Conservation (phyloP, 2,329 filamentous ascomycete species). For the Shiraia bambusicola region DNA sequence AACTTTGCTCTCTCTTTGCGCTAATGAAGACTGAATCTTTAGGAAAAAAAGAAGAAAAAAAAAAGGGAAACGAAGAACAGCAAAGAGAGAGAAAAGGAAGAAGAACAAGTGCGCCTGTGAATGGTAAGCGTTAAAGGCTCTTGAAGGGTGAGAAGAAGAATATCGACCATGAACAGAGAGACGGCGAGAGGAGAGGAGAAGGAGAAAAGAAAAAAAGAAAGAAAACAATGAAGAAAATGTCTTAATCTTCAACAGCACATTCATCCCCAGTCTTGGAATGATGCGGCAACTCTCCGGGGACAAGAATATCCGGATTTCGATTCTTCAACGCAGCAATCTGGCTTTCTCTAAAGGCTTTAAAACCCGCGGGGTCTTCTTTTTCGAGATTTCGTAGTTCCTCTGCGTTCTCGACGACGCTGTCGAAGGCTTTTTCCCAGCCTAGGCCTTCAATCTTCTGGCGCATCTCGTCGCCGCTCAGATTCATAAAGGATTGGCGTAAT, state of each 20-base stretch:
- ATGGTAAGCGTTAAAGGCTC: too few species aligned
- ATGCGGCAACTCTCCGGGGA: conserved; percentile 8
- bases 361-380: conserved; percentile 38
- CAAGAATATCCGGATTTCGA: conserved; percentile 26
- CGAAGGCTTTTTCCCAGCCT: conserved; percentile 63
- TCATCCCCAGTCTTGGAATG: conserved; percentile 5
- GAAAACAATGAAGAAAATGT: too few species aligned
- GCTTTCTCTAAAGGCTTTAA: conserved; percentile 36
- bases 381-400: conserved; percentile 65
- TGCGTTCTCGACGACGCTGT: conserved; percentile 64
- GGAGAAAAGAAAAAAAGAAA: too few species aligned
- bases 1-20: too few species aligned
- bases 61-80: too few species aligned
- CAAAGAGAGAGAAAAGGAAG: too few species aligned
- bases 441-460: conserved; percentile 56
- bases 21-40: too few species aligned
- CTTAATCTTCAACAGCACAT: conserved; percentile 12
- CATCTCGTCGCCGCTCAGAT: conserved; percentile 62
- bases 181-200: too few species aligned
- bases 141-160: too few species aligned
- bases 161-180: too few species aligned
- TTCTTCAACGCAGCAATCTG: conserved; percentile 44
- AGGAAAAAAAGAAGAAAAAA: too few species aligned
- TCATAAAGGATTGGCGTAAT: conserved; percentile 64
- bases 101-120: too few species aligned